Evolutionary conservation across 306 rosid genomes (phyloP), one percentile per base, ranked within the genome.

Genomic region (Fagus crenata): DNA sequence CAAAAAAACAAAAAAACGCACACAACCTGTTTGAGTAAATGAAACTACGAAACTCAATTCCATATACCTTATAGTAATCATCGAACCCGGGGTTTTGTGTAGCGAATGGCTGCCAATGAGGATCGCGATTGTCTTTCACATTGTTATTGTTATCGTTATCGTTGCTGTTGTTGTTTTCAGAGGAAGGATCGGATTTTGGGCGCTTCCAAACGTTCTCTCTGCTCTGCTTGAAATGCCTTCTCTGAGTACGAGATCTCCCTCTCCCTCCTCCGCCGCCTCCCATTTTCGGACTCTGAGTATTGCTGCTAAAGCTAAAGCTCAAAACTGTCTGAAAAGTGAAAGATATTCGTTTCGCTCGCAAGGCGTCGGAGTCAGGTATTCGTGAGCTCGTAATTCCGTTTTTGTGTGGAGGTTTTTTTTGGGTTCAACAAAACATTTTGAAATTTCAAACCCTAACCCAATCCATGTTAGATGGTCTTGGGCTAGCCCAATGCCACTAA

Each of bases 181-280:
- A 65, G 72, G 86, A 61, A 63, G 87, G 84, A 84, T 90, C 92
- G 17, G 96, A 72, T 82, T 85, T 96, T 4, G 93, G 81, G 71
- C 92, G 98, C 85, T 96, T 96, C 99, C 99, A 96, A 6, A 92
- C 90, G 75, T 96, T 92, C 75, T 92, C 97, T 85, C 99, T 83
- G 89, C 31, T 77, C 76, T 91, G 85, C 6, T 88, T 93, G 84
- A 96, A 96, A 65, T 96, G 97, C 72, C 79, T 89, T 72, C 99
- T 46, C 78, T 96, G 99, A 58, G 99, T 91, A 58, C 99, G 99
- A 72, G 96, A 71, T 59, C 96, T 83, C 22, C 91, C 87, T 22
- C 94, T 90, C 72, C 81, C 79, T 0, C 93, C 90, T 53, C 82
- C 77, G 71, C 89, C 85, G 75, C 92, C 84, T 11, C 92, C 97